Conservation (phyloP, 768 basidiomycete genomes). For the Asterophora lycoperdoides region DNA sequence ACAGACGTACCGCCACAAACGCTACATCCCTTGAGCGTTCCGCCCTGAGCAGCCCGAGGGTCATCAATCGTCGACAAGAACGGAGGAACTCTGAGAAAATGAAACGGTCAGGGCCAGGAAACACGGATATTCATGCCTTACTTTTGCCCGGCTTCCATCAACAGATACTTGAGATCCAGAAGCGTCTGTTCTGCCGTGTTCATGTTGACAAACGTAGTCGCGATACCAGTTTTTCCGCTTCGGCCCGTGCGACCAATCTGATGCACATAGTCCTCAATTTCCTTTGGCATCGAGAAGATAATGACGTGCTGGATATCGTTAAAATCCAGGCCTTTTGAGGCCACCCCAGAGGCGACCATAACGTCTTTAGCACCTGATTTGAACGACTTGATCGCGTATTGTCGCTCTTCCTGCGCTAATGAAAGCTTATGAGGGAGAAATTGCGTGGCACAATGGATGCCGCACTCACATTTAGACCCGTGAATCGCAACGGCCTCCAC, state of each 20-base stretch:
- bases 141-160: slow-evolving; percentile 99
- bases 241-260: slow-evolving; percentile 98
- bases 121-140: slow-evolving; percentile 28
- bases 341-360: slow-evolving; percentile 98
- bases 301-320: slow-evolving; percentile 99
- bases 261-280: slow-evolving; percentile 99
- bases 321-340: slow-evolving; percentile 97
- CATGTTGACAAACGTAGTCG: slow-evolving; percentile 99
- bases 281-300: slow-evolving; percentile 99
- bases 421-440: neutral
- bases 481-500: slow-evolving; percentile 99
- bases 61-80: slow-evolving; percentile 90
- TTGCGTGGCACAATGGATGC: neutral
- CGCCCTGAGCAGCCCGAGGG: slow-evolving; percentile 76
- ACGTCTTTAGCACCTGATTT: slow-evolving; percentile 97
- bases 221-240: slow-evolving; percentile 97
- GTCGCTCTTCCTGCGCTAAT: slow-evolving; percentile 94
- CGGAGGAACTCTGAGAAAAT: slow-evolving; percentile 72
- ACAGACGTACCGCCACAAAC: slow-evolving; percentile 81
- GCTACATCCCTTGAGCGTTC: slow-evolving; percentile 80
- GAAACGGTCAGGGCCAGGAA: slow-evolving; percentile 7
- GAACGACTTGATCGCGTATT: slow-evolving; percentile 98
- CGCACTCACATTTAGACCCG: slow-evolving; percentile 82
- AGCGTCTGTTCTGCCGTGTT: slow-evolving; percentile 94
- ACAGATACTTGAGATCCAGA: slow-evolving; percentile 91